phyloP scores from a whole-genome alignment of 1,284 basidiomycete species.

The Sanghuangporus sanghuang region DNA sequence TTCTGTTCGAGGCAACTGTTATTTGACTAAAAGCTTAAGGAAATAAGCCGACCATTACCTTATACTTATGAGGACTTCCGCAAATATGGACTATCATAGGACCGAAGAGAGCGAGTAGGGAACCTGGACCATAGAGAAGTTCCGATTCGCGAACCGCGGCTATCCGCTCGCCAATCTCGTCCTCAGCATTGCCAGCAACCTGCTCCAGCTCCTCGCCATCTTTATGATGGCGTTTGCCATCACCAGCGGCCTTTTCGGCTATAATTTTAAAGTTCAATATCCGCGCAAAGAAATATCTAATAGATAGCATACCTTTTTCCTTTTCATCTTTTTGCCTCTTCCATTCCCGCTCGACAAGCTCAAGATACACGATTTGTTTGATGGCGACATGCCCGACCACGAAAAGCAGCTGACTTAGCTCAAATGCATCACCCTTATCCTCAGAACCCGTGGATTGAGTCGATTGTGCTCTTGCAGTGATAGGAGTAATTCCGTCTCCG shows the following conservation, averaged over 20 bases:
- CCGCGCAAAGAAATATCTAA: not conserved
- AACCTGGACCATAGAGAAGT: constrained; percentile 81
- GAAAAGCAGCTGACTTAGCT: constrained; percentile 88
- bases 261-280: constrained; percentile 3
- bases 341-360: constrained; percentile 95
- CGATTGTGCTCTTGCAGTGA: constrained; percentile 12
- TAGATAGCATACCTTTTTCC: constrained; percentile 52
- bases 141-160: constrained; percentile 82
- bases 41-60: constrained; percentile 40
- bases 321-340: constrained; percentile 94
- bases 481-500: constrained; percentile 17
- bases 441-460: constrained; percentile 15
- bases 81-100: constrained; percentile 90
- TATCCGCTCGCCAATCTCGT: constrained; percentile 94
- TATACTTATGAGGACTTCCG: constrained; percentile 82
- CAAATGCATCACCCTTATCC: constrained; percentile 76
- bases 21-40: not conserved
- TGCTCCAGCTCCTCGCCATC: constrained; percentile 91
- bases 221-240: constrained; percentile 41
- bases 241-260: constrained; percentile 51
- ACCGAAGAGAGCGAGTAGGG: constrained; percentile 82
- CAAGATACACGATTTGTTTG: constrained; percentile 96
- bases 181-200: constrained; percentile 96
- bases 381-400: constrained; percentile 95
- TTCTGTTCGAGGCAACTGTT: constrained; percentile 53